These are phyloP conservation scores for Dysphania ambrosioides DNA, from an alignment of 148 eudicot genomes.

Conservation along the genomic window DNA sequence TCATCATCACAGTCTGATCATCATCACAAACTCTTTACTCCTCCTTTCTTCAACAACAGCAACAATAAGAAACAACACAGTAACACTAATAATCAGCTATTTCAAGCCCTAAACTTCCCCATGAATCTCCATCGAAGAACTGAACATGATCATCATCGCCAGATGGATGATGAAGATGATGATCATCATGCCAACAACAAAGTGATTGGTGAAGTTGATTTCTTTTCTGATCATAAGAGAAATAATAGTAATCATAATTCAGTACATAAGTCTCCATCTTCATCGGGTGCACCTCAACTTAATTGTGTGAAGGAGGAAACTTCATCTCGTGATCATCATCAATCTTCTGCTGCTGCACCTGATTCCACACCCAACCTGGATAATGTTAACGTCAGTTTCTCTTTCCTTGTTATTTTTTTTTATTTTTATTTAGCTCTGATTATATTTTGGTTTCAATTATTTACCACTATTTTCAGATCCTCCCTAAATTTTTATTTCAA, in stretches of 20 bases:
- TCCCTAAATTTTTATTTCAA: too few species aligned
- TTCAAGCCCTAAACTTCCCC: slow-evolving; percentile 17
- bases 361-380: slow-evolving; percentile 18
- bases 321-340: slow-evolving; percentile 20
- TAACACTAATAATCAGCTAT: background rate
- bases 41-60: too few species aligned
- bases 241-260: slow-evolving; percentile 2
- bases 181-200: too few species aligned
- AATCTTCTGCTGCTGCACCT: background rate
- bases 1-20: slow-evolving; percentile 6
- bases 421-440: background rate
- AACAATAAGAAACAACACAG: too few species aligned
- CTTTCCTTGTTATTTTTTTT: background rate
- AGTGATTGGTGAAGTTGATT: slow-evolving; percentile 46
- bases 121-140: slow-evolving; percentile 28
- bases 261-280: background rate
- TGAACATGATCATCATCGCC: background rate
- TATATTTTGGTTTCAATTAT: background rate
- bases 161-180: background rate
- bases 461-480: background rate
- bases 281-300: background rate
- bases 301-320: slow-evolving; percentile 43
- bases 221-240: slow-evolving; percentile 40
- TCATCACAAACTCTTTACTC: too few species aligned
- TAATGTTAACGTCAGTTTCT: slow-evolving; percentile 48